Evolutionary conservation across 2,329 filamentous ascomycete species (phyloP).

Genomic region (Trichoderma simmonsii): DNA sequence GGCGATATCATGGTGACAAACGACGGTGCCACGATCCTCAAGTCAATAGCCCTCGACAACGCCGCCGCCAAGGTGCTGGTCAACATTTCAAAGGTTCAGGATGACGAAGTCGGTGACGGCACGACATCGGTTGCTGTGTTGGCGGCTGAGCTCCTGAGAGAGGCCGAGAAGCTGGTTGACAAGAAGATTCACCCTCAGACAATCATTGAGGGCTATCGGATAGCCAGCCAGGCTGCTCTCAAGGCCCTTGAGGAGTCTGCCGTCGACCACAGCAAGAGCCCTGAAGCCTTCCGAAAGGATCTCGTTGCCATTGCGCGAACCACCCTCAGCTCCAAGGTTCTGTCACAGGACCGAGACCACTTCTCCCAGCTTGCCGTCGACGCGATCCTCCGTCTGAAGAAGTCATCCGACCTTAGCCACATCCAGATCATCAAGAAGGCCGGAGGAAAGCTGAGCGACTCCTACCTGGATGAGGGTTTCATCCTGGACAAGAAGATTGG

Average conservation of each 20-base stretch:
- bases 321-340: constrained; percentile 94
- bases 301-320: constrained; percentile 88
- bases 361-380: constrained; percentile 89
- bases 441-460: constrained; percentile 94
- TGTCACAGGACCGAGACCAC: constrained; percentile 88
- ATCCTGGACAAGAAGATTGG: constrained; percentile 99
- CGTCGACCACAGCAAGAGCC: constrained; percentile 83
- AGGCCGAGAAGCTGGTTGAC: constrained; percentile 95
- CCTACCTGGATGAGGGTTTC: constrained; percentile 96
- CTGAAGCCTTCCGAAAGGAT: constrained; percentile 83
- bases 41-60: constrained; percentile 97
- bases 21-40: constrained; percentile 96
- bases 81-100: constrained; percentile 99
- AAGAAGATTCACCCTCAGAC: constrained; percentile 99
- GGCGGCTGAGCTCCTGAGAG: constrained; percentile 88
- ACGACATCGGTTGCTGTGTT: constrained; percentile 97
- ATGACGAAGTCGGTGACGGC: constrained; percentile 96
- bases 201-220: constrained; percentile 97
- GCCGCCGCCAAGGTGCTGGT: constrained; percentile 97
- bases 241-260: constrained; percentile 79
- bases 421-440: constrained; percentile 99
- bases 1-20: constrained; percentile 98
- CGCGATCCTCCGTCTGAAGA: constrained; percentile 84
- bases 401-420: constrained; percentile 89
- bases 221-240: constrained; percentile 88